Evolutionary conservation across 2,329 filamentous ascomycete species (phyloP), one percentile per base, ranked within the genome.

Genomic region (Emericellopsis atlantica): DNA sequence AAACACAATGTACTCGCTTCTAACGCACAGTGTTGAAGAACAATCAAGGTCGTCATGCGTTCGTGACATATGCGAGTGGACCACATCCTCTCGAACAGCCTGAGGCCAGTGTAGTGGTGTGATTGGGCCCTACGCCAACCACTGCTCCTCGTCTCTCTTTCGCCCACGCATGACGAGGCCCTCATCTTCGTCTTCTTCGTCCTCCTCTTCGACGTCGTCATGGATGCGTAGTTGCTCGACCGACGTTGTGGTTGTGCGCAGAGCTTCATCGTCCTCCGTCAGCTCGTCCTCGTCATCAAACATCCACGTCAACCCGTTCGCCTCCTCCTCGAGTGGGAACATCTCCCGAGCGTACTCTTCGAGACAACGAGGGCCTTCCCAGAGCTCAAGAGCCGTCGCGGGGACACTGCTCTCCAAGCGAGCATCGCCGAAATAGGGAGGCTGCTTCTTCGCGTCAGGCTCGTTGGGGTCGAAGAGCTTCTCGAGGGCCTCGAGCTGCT

Each of bases 261-360:
- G 45, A 8, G 34, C 34, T 40, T 57, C 59, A n/a, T 62, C 60
- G 15, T 59, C 58, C 7, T 56, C 59, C 29, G 50, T 54, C 21
- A 52, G 55, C n/a, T 55, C 54, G 14, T 66, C 67, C 32, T 69
- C 69, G 10, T 71, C 70, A 5, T 74, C 70, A 35, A 72, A 56
- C 90, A 95, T 96, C 92, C 92, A 98, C 14, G 83, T 86, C 54
- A 92, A 65, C 5, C 90, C 90, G 57, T 96, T 96, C 26, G 88
- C 87, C 51, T 89, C 83, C 63, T 98, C 92, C 60, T 98, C 92
- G 11, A 95, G 73, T 0, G 87, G 86, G 53, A 96, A 96, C 23
- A 93, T 88, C 58, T 96, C 92, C 38, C 84, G 74, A 2, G 90
- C 90, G 58, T 96, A 98, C 61, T 96, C 92, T 56, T 95, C 88